phyloP scores from a whole-genome alignment of 345 rosid species.

The Moringa oleifera region DNA sequence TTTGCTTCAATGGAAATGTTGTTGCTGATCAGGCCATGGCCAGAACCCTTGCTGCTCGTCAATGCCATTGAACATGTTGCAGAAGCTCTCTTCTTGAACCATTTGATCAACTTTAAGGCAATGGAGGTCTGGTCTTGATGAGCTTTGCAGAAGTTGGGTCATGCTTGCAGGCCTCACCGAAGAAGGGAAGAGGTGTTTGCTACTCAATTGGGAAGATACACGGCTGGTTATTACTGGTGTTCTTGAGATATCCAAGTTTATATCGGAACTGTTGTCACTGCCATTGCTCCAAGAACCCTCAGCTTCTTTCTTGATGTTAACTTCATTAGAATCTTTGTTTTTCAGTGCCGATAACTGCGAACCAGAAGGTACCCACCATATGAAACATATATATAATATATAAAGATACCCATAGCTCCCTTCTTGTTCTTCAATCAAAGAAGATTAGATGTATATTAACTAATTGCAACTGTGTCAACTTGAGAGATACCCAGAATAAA shows the following conservation, averaged over 20 bases:
- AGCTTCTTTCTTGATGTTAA: conserved; percentile 48
- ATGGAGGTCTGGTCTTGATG: conserved; percentile 41
- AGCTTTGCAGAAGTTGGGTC: conserved; percentile 40
- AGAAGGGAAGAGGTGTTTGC: conserved; percentile 44
- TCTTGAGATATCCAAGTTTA: conserved; percentile 46
- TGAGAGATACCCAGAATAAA: conserved; percentile 12
- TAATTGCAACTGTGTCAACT: conserved; percentile 17
- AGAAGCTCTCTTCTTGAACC: conserved; percentile 52
- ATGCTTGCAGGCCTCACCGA: conserved; percentile 44
- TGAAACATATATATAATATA: no score
- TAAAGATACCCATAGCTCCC: conserved; percentile 7
- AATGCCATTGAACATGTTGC: conserved; percentile 65
- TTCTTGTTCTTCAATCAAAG: not conserved
- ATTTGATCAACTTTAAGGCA: conserved; percentile 41
- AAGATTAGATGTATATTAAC: not conserved
- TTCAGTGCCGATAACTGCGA: conserved; percentile 55
- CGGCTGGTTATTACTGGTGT: conserved; percentile 37
- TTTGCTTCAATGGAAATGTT: conserved; percentile 38
- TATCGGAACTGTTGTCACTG: conserved; percentile 53
- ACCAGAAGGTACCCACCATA: no score
- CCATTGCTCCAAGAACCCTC: conserved; percentile 76
- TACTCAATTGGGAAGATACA: conserved; percentile 29
- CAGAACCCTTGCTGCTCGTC: conserved; percentile 72
- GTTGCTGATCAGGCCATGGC: conserved; percentile 70
- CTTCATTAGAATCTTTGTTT: conserved; percentile 44